These are phyloP conservation scores for Chrysopogon serrulatus DNA, from an alignment of 176 grass and related monocot species.

Conservation along the genomic window DNA sequence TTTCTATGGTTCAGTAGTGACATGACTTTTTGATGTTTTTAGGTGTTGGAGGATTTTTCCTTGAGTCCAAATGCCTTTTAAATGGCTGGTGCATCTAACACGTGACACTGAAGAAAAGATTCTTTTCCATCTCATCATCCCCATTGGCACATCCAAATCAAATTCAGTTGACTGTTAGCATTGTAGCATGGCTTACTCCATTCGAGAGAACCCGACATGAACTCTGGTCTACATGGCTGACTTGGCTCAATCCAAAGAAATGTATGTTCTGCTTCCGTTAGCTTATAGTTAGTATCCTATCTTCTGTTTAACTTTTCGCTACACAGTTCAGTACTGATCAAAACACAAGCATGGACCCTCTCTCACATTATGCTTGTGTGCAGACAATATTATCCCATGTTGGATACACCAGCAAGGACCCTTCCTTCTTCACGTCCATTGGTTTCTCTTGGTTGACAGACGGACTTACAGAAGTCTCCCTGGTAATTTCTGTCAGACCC, in stretches of 20 bases:
- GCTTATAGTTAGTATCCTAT: not conserved
- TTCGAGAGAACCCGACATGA: conserved; percentile 52
- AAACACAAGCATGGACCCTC: too few relatives aligned
- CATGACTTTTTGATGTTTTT: conserved; percentile 11
- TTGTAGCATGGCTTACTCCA: conserved; percentile 63
- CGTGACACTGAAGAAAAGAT: conserved; percentile 72
- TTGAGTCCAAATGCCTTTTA: conserved; percentile 78
- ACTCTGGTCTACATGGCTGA: conserved; percentile 80
- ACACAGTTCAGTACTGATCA: too few relatives aligned
- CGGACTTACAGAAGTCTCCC: too few relatives aligned
- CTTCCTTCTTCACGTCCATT: too few relatives aligned
- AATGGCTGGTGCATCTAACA: conserved; percentile 82
- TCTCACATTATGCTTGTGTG: too few relatives aligned
- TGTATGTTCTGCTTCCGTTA: conserved; percentile 21
- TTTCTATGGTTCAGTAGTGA: too few relatives aligned
- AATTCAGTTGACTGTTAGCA: conserved; percentile 73
- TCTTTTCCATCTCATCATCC: conserved; percentile 80
- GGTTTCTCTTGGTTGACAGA: too few relatives aligned
- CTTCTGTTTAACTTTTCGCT: not conserved
- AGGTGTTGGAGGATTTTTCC: conserved; percentile 90
- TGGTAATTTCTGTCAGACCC: too few relatives aligned
- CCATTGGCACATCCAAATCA: conserved; percentile 65
- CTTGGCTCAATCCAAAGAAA: conserved; percentile 41
- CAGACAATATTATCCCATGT: too few relatives aligned
- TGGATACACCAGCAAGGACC: too few relatives aligned